These are phyloP conservation scores for Perkinsus marinus DNA, from an alignment of 169 alveolate genomes.

Conservation along the genomic window DNA sequence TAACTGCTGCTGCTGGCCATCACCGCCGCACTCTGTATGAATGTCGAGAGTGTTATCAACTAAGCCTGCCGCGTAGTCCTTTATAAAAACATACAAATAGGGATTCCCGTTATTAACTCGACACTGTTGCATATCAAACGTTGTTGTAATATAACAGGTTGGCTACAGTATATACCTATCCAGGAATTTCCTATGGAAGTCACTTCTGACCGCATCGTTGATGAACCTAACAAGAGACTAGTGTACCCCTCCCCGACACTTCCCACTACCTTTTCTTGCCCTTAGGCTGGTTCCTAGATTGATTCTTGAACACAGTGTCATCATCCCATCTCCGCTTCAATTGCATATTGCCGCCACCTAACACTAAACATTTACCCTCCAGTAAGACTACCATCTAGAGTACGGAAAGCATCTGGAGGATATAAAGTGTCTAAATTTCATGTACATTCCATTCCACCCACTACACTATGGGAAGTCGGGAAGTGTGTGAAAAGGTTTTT, in stretches of 20 bases:
- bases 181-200: conserved; percentile 63
- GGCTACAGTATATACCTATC: conserved; percentile 38
- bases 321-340: conserved; percentile 74
- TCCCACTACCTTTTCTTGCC: conserved; percentile 20
- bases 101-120: too few species aligned
- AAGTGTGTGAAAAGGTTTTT: too few species aligned
- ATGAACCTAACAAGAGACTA: conserved; percentile 45
- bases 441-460: too few species aligned
- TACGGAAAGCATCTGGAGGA: too few species aligned
- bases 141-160: neutral
- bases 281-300: conserved; percentile 54
- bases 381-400: too few species aligned
- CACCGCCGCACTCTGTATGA: too few species aligned
- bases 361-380: neutral
- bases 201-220: conserved; percentile 74
- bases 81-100: too few species aligned
- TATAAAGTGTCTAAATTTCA: too few species aligned
- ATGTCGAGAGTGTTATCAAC: too few species aligned
- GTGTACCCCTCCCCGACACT: neutral
- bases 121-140: neutral
- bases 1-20: too few species aligned
- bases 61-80: too few species aligned
- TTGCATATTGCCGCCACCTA: conserved; percentile 14
- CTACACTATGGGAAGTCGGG: too few species aligned
- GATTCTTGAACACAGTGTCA: conserved; percentile 69